Evolutionary conservation across 2,329 filamentous ascomycete genomes (phyloP).

Genomic region (Fusarium bulbicola): DNA sequence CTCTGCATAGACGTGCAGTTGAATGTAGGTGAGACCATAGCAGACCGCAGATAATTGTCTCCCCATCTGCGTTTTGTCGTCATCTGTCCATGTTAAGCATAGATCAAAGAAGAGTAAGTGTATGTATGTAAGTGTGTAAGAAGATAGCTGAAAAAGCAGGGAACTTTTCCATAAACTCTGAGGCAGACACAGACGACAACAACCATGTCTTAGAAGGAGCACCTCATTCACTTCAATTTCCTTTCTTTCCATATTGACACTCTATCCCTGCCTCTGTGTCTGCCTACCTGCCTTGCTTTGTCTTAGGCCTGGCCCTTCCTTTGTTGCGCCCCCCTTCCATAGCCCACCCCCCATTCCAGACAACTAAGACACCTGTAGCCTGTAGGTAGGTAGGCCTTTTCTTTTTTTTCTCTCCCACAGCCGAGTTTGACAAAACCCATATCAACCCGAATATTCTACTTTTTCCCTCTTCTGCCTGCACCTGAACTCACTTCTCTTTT

Average conservation of each 20-base stretch:
- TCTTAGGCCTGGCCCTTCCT: slow-evolving; percentile 31
- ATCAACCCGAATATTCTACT: slow-evolving; percentile 43
- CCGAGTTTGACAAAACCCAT: slow-evolving; percentile 43
- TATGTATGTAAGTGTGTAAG: not conserved
- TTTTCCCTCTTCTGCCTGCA: slow-evolving; percentile 38
- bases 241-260: slow-evolving; percentile 12
- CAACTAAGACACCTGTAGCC: slow-evolving; percentile 20
- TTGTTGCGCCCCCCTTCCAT: slow-evolving; percentile 26
- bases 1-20: slow-evolving; percentile 20
- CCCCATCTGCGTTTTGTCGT: slow-evolving; percentile 24
- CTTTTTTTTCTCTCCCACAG: slow-evolving; percentile 43
- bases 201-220: slow-evolving; percentile 14
- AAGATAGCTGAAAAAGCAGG: not conserved
- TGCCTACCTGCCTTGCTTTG: slow-evolving; percentile 29
- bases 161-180: not conserved
- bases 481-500: slow-evolving; percentile 36
- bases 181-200: slow-evolving; percentile 17
- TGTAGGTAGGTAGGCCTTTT: slow-evolving; percentile 15
- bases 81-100: slow-evolving; percentile 10
- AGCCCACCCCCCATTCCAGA: slow-evolving; percentile 37
- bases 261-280: slow-evolving; percentile 13
- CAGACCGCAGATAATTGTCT: slow-evolving; percentile 4
- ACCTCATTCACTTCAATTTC: slow-evolving; percentile 30
- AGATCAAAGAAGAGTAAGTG: not conserved
- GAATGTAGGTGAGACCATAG: not conserved